Percentiles rank a stretch among this genome's conserved stretches.
Evolutionary conservation across 768 basidiomycete genomes (phyloP).

Genomic region (Lactarius tabidus): DNA sequence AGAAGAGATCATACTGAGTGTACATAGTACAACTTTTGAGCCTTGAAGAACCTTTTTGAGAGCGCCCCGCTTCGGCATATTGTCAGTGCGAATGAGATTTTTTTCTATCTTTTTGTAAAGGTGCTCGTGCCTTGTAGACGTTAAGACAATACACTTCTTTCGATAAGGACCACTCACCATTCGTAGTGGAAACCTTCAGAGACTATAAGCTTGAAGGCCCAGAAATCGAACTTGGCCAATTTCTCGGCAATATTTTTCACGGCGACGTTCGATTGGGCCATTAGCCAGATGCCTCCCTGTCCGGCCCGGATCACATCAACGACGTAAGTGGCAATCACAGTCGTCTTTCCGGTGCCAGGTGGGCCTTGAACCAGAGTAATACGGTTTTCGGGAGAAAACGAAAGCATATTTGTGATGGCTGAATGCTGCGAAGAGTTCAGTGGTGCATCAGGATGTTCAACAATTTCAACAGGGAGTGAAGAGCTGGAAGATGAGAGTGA

Average conservation of each 20-base stretch:
- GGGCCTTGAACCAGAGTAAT: slow-evolving; percentile 37
- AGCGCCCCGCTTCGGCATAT: slow-evolving; percentile 28
- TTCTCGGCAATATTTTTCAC: slow-evolving; percentile 90
- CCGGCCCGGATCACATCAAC: slow-evolving; percentile 30
- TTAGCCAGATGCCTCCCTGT: slow-evolving; percentile 58
- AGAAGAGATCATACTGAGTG: slow-evolving; percentile 70
- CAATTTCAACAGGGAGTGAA: slow-evolving; percentile 23
- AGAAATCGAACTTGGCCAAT: slow-evolving; percentile 50
- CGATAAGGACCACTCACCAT: slow-evolving; percentile 46
- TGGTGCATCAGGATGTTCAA: slow-evolving; percentile 29
- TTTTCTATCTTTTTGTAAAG: slow-evolving; percentile 48
- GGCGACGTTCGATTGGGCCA: slow-evolving; percentile 84
- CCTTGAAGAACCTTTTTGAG: slow-evolving; percentile 35
- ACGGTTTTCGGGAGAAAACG: slow-evolving; percentile 33
- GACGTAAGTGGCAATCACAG: slow-evolving; percentile 35
- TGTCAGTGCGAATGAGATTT: slow-evolving; percentile 51
- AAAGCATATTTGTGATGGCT: slow-evolving; percentile 39
- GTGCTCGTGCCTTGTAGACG: slow-evolving; percentile 68
- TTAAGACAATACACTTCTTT: slow-evolving; percentile 12
- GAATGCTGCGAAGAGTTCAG: slow-evolving; percentile 40
- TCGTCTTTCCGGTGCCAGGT: slow-evolving; percentile 34
- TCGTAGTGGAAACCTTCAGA: slow-evolving; percentile 60
- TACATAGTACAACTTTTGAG: slow-evolving; percentile 65
- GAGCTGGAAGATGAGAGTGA: slow-evolving; percentile 29
- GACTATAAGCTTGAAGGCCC: slow-evolving; percentile 62